These are phyloP conservation scores for Iberis pinnata DNA, from an alignment of 345 rosid species.

Conservation along the genomic window DNA sequence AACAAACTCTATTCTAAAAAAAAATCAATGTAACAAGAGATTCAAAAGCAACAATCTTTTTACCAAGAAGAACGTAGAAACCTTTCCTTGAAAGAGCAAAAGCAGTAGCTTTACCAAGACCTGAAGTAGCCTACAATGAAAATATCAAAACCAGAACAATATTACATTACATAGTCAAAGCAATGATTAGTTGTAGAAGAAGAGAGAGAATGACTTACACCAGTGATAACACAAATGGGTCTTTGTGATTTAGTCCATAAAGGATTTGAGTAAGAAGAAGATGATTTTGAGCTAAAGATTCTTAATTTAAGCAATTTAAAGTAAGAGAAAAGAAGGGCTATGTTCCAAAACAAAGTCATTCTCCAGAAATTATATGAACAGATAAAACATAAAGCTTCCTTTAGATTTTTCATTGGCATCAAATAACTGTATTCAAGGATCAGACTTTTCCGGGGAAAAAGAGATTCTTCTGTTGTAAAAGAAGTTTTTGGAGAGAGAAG, in stretches of 20 bases:
- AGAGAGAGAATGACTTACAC: constrained; percentile 37
- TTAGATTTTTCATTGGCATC: constrained; percentile 30
- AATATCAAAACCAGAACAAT: too few relatives aligned
- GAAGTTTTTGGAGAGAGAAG: neutral
- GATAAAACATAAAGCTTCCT: constrained; percentile 39
- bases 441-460: too few relatives aligned
- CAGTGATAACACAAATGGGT: constrained; percentile 73
- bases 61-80: constrained; percentile 72
- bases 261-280: constrained; percentile 30
- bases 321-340: constrained; percentile 48
- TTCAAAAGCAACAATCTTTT: neutral
- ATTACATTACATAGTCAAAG: too few relatives aligned
- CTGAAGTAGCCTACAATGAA: constrained; percentile 66
- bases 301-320: constrained; percentile 37
- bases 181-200: neutral
- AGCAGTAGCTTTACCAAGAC: constrained; percentile 75
- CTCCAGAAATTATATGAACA: constrained; percentile 55
- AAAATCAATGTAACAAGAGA: too few relatives aligned
- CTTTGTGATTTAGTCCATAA: constrained; percentile 15
- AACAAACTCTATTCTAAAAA: too few relatives aligned
- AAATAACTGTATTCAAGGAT: neutral
- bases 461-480: too few relatives aligned
- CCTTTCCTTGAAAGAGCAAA: constrained; percentile 65
- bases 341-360: constrained; percentile 65
- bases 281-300: constrained; percentile 28